phyloP scores from a whole-genome alignment of 129 eudicot genomes.

The Flaveria linearis region DNA sequence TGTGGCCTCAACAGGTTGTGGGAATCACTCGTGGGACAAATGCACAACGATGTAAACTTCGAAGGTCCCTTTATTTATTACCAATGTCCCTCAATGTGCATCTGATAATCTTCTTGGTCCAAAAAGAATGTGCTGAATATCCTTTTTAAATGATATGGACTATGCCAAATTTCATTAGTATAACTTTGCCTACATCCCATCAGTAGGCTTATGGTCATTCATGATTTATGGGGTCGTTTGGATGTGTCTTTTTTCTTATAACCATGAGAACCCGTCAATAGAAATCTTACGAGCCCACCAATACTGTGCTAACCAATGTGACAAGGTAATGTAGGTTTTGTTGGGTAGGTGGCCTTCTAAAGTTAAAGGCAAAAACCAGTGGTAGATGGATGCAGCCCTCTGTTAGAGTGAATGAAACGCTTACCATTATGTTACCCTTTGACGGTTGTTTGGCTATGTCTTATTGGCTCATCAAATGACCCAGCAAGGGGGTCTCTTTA shows the following conservation, averaged over 20 bases:
- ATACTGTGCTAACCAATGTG: too few species aligned
- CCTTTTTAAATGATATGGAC: background rate
- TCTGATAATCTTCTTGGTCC: background rate
- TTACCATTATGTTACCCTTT: too few species aligned
- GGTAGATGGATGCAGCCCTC: background rate
- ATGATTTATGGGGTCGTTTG: background rate
- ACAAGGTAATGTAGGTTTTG: too few species aligned
- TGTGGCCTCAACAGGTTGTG: conserved; percentile 19
- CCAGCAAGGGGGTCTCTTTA: background rate
- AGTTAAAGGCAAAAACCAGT: background rate
- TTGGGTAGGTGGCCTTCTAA: too few species aligned
- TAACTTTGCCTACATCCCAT: background rate
- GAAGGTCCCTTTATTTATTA: conserved; percentile 25
- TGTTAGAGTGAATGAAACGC: too few species aligned
- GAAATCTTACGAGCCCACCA: too few species aligned
- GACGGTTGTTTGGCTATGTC: background rate
- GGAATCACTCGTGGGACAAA: conserved; percentile 27
- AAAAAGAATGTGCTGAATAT: conserved; percentile 5
- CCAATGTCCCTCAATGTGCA: background rate
- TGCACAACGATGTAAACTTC: background rate
- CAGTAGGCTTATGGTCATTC: background rate
- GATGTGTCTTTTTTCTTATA: background rate
- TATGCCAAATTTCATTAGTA: background rate
- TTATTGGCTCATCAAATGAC: conserved; percentile 16
- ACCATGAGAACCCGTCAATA: background rate